Percentiles rank a stretch among this genome's conserved stretches.
Conservation (phyloP, 139 green algal species). For the Haematococcus lacustris region DNA sequence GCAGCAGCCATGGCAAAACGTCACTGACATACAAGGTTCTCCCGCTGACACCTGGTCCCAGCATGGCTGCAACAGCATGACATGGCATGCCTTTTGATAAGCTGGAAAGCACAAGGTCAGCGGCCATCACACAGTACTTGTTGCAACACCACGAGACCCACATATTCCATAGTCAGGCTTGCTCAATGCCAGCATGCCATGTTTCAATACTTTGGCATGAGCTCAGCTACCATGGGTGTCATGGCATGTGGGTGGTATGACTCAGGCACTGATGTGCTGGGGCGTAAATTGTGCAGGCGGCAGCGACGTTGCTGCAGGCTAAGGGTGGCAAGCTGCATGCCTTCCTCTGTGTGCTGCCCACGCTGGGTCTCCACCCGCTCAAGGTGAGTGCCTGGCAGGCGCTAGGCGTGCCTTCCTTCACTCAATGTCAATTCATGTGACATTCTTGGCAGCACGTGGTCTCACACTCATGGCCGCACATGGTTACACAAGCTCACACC, state of each 20-base stretch:
- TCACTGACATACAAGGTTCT: neutral
- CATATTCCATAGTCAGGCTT: no score
- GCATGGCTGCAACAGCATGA: neutral
- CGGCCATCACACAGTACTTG: no score
- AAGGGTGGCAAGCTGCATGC: conserved; percentile 73
- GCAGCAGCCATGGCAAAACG: neutral
- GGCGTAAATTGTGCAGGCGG: conserved; percentile 22
- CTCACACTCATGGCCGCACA: no score
- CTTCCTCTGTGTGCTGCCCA: conserved; percentile 64
- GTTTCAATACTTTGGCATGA: neutral
- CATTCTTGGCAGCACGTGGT: no score
- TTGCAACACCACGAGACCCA: no score
- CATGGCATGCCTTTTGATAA: neutral
- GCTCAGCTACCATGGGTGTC: neutral
- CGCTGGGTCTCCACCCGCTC: conserved; percentile 47
- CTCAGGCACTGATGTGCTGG: neutral
- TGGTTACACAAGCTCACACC: no score
- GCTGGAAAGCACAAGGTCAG: no score
- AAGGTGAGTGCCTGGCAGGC: conserved; percentile 37
- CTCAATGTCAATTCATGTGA: neutral
- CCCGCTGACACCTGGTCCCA: neutral
- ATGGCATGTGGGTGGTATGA: neutral
- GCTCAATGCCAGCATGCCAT: neutral
- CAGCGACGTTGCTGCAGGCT: conserved; percentile 58
- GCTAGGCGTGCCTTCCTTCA: no score